Evolutionary conservation across 208 protist genomes (phyloP), one percentile per base, ranked within the genome.

Genomic region (Crithidia sp.): DNA sequence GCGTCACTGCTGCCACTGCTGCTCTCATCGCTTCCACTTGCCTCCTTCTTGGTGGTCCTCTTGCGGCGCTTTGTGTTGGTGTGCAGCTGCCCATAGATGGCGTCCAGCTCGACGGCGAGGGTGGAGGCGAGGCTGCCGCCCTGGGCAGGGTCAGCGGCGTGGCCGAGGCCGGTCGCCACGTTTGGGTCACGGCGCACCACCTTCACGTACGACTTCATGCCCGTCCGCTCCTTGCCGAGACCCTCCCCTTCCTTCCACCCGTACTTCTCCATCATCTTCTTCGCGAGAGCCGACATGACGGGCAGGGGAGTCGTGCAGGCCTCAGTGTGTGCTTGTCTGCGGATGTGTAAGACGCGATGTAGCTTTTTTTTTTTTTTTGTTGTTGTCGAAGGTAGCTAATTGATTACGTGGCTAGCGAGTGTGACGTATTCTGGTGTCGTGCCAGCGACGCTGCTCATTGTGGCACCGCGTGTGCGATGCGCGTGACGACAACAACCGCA

Each of bases 221-320:
- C 88, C 3, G 71, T 54, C 36, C 76, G 76, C 28, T 93, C 83
- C 68, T 90, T 92, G n/a, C 92, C 92, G 7, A 96, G 83, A 37
- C 89, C 92, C 76, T 91, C 81, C 50, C 92, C 92, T 53, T 94
- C 86, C 72, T 91, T 92, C 90, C 92, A 96, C 63, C 92, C 89
- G 64, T 89, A 86, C 67, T 88, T 89, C 74, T 91, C 86, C 79
- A 96, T 71, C 86, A 95, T 90, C 60, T 88, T 88, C 76, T 90
- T 91, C 3, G 89, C 92, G 4, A 86, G 60, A 5, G 86, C 76
- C 3, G 88, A 91, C 88, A 95, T 95, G 43, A 55, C 43, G 17
- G 39, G 12, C 28, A 28, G 56, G 17, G 56, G 2, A 6, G 41
- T 7, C 8, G 8, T 7, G 9, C 55, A 14, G 14, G 56, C 8